Percentiles rank a stretch among this genome's conserved stretches.
Evolutionary conservation across 2,329 filamentous ascomycete species (phyloP).

Genomic region (Fusarium euwallaceae): DNA sequence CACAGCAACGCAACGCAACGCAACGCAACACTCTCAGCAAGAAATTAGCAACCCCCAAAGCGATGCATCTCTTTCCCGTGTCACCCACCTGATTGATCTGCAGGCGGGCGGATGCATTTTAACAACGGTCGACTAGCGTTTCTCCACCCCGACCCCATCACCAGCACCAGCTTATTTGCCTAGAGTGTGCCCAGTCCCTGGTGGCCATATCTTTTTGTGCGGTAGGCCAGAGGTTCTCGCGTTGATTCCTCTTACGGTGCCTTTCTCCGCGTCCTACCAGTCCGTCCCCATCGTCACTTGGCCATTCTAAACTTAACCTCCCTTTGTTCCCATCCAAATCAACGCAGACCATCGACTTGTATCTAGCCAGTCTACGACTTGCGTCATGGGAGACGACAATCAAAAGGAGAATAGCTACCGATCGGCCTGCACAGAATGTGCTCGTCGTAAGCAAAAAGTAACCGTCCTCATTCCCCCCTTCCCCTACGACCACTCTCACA

Average conservation of each 20-base stretch:
- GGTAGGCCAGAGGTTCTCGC: constrained; percentile 9
- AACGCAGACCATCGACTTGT: neutral
- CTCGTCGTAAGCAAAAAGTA: constrained; percentile 57
- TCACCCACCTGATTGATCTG: constrained; percentile 44
- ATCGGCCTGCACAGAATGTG: constrained; percentile 60
- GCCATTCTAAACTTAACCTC: neutral
- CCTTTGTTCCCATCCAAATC: neutral
- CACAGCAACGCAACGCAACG: neutral
- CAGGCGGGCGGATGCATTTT: constrained; percentile 39
- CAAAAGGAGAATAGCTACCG: constrained; percentile 40
- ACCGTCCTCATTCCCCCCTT: neutral
- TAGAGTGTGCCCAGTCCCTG: constrained; percentile 16
- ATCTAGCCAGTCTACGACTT: constrained; percentile 3
- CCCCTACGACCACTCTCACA: neutral
- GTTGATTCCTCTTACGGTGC: neutral
- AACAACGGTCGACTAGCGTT: constrained; percentile 36
- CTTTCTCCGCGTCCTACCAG: constrained; percentile 5
- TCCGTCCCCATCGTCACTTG: neutral
- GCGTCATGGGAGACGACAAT: constrained; percentile 31
- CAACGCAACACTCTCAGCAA: constrained; percentile 25
- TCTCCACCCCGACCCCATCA: constrained; percentile 39
- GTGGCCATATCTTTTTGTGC: constrained; percentile 20
- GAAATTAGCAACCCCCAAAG: constrained; percentile 27
- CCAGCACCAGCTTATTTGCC: constrained; percentile 28
- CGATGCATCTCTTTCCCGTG: constrained; percentile 39